Base-by-base conservation (phyloP, 805 yeast genomes). In the Millerozyma acaciae region DNA sequence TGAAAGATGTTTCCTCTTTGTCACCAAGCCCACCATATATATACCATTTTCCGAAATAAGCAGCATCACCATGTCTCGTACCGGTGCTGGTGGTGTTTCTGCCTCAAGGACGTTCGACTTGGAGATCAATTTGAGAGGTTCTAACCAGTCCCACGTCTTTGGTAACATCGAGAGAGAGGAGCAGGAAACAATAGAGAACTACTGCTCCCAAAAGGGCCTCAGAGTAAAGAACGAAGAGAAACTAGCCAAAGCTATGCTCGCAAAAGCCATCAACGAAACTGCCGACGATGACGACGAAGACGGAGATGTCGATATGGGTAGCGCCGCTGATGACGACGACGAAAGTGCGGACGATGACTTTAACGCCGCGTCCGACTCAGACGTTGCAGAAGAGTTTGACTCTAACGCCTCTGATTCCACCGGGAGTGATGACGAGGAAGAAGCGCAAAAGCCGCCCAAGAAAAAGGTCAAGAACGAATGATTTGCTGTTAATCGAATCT, bases 21-120 rank as follows among this genome's bases (percentile, higher is more conserved):
- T 90, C 30, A 88, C 96, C 16, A 93, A 93, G 57, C 96, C 98
- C 28, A 88, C 97, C 0, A 77, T 93, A 25, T 84, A 84, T 57
- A 84, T 93, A 43, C 95, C 97, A 36, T 84, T 77, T 57, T 67
- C 84, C 1, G 97, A 93, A 48, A 76, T 93, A 24, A 68, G 80
- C 33, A 73, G 70, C 25, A 78, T 93, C 20, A 78, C 84, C 22
- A 82, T 93, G 65, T 84, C 96, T 4, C 80, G 99, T 60, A 84
- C 93, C 7, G 95, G 96, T 7, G 28, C 28, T 25, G 62, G 68
- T 2, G 79, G 88, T 1, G 74, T 78, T 1, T 71, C 86, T 1
- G 75, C 85, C 2, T 82, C 94, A 19, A 78, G 96, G 53, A 93
- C 97, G 0, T 93, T 93, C 60, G 99, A 93, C 60, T 65, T 93